phyloP scores from a whole-genome alignment of 192 early-diverging fungal genomes.

The Hyaloraphidium curvatum region DNA sequence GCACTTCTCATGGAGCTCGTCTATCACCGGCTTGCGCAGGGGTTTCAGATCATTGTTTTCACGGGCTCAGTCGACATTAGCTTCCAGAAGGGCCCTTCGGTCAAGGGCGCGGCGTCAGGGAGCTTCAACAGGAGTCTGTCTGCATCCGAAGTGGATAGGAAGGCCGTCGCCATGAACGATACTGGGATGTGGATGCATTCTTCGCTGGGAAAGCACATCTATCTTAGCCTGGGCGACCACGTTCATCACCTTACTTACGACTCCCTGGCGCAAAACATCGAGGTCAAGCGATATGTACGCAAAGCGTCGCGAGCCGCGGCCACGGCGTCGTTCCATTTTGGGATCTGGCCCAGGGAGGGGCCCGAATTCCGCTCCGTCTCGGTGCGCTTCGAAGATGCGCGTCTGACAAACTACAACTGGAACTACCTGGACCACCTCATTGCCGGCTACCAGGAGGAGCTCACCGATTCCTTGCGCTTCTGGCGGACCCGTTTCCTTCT shows the following conservation, averaged over 20 bases:
- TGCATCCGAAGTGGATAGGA: too few relatives aligned
- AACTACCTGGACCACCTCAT: conserved; percentile 83
- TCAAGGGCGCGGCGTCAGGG: background rate
- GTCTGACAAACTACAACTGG: conserved; percentile 65
- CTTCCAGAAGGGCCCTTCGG: background rate
- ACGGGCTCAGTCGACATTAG: conserved; percentile 4
- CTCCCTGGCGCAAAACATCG: conserved; percentile 46
- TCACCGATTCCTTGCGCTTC: conserved; percentile 58
- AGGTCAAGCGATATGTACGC: conserved; percentile 71
- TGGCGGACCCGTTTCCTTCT: conserved; percentile 81
- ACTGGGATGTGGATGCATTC: too few relatives aligned
- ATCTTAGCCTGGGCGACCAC: conserved; percentile 81
- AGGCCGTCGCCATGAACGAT: too few relatives aligned
- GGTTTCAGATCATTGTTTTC: conserved; percentile 67
- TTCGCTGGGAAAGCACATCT: too few relatives aligned
- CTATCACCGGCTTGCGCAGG: conserved; percentile 73
- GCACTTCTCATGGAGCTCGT: conserved; percentile 44
- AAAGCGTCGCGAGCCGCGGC: conserved; percentile 33
- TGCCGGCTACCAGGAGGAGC: conserved; percentile 63
- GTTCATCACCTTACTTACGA: conserved; percentile 62
- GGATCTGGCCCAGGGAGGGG: conserved; percentile 66
- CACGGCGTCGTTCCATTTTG: conserved; percentile 49
- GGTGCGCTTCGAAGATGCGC: conserved; percentile 57
- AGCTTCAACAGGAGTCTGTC: too few relatives aligned
- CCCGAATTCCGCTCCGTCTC: conserved; percentile 31